phyloP scores from a whole-genome alignment of 768 basidiomycete species.

The Coprinopsis marcescibilis region DNA sequence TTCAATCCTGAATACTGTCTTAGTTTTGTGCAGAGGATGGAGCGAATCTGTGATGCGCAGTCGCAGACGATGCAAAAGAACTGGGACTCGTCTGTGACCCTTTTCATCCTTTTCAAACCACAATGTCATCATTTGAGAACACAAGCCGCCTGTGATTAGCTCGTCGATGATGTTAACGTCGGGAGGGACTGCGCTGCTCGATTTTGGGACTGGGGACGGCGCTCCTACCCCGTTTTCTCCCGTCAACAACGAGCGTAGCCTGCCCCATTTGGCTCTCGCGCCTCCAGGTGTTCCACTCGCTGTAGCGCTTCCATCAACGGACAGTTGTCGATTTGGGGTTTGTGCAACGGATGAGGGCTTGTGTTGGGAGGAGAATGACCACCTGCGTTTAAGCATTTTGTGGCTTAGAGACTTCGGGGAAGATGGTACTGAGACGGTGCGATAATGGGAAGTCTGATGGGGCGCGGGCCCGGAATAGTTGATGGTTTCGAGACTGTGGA shows the following conservation, averaged over 20 bases:
- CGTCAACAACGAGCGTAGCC: slow-evolving; percentile 62
- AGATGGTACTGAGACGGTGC: not conserved
- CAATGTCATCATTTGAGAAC: slow-evolving; percentile 69
- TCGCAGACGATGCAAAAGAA: slow-evolving; percentile 73
- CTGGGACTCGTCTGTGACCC: slow-evolving; percentile 71
- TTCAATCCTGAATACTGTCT: slow-evolving; percentile 85
- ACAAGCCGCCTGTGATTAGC: slow-evolving; percentile 73
- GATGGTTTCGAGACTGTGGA: too few relatives aligned
- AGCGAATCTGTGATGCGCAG: slow-evolving; percentile 84
- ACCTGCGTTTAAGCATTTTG: not conserved
- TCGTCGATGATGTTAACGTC: slow-evolving; percentile 78
- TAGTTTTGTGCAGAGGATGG: slow-evolving; percentile 69
- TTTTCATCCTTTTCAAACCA: slow-evolving; percentile 89
- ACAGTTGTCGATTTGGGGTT: not conserved
- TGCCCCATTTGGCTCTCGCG: slow-evolving; percentile 40
- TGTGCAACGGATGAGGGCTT: not conserved
- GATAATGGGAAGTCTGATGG: not conserved
- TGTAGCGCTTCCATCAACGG: not conserved
- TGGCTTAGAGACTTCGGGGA: not conserved
- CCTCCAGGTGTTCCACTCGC: not conserved
- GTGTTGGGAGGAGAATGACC: not conserved
- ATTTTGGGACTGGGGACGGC: too few relatives aligned
- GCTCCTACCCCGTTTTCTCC: too few relatives aligned
- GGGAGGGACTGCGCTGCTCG: slow-evolving; percentile 38
- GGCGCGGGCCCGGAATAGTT: not conserved